phyloP scores from a whole-genome alignment of 2,329 filamentous ascomycete species.

The Fusarium burgessii region DNA sequence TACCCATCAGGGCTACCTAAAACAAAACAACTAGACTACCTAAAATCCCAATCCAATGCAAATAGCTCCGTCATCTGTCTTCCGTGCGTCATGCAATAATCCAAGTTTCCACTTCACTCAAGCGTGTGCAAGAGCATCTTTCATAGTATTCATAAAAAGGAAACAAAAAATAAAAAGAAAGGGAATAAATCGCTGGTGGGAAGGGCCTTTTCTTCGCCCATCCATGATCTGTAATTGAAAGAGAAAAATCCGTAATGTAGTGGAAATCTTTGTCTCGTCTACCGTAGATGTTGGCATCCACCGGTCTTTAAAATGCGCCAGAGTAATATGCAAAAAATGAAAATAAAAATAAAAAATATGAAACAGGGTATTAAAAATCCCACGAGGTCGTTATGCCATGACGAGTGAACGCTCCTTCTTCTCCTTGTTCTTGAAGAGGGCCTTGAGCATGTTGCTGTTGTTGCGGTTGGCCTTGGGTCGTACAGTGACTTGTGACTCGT shows the following conservation, averaged over 20 bases:
- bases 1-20: neutral
- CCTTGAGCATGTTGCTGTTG: slow-evolving; percentile 66
- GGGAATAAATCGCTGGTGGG: slow-evolving; percentile 32
- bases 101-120: slow-evolving; percentile 2
- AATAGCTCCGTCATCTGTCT: slow-evolving; percentile 36
- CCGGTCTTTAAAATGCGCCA: slow-evolving; percentile 28
- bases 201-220: slow-evolving; percentile 23
- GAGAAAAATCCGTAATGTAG: neutral
- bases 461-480: slow-evolving; percentile 62
- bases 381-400: slow-evolving; percentile 40
- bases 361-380: neutral
- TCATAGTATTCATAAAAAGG: slow-evolving; percentile 17
- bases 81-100: slow-evolving; percentile 37
- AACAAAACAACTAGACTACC: neutral
- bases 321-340: slow-evolving; percentile 17
- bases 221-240: slow-evolving; percentile 28
- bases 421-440: slow-evolving; percentile 69
- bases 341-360: neutral
- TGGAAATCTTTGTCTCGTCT: slow-evolving; percentile 32
- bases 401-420: slow-evolving; percentile 54
- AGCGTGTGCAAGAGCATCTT: slow-evolving; percentile 28
- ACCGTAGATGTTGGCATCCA: slow-evolving; percentile 7
- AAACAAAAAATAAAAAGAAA: slow-evolving; percentile 8
- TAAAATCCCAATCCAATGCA: slow-evolving; percentile 26
- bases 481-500: slow-evolving; percentile 53